Evolutionary conservation across 345 rosid genomes (phyloP).

Genomic region (Chamaenerion angustifolium): DNA sequence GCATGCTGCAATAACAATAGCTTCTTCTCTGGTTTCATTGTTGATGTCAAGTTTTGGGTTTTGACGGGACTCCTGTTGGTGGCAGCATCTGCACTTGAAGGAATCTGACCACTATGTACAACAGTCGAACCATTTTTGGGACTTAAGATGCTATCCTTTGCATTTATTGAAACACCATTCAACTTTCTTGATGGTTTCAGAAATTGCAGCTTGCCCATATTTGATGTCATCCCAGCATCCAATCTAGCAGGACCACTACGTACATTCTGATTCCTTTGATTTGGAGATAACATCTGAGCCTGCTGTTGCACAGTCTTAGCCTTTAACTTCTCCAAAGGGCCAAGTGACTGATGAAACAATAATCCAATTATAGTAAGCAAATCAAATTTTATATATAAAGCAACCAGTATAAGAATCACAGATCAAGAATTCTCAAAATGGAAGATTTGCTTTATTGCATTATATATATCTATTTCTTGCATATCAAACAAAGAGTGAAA

Average conservation of each 20-base stretch:
- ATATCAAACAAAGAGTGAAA: too few species aligned
- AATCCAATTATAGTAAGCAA: too few species aligned
- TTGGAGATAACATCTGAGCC: constrained; percentile 3
- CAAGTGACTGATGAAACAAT: constrained; percentile 17
- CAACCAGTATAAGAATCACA: too few species aligned
- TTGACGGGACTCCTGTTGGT: constrained; percentile 17
- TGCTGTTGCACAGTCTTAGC: constrained; percentile 18
- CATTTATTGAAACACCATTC: constrained; percentile 15
- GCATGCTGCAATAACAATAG: constrained; percentile 19
- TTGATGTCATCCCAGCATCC: constrained; percentile 19
- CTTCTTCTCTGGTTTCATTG: constrained; percentile 24
- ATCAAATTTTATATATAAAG: too few species aligned
- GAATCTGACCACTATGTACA: constrained; percentile 12
- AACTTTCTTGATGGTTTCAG: constrained; percentile 28
- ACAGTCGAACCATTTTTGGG: constrained; percentile 20
- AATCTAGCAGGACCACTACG: constrained; percentile 20
- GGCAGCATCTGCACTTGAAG: constrained; percentile 8
- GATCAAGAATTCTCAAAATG: too few species aligned
- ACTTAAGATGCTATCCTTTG: constrained; percentile 16
- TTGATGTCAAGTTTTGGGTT: constrained; percentile 9
- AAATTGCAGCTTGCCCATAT: constrained; percentile 24
- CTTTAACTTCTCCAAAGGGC: constrained; percentile 28
- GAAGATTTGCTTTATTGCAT: too few species aligned
- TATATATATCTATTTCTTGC: too few species aligned
- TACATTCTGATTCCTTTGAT: constrained; percentile 8